Evolutionary conservation across 176 grass and related monocot genomes (phyloP), one percentile per base, ranked within the genome.

Genomic region (Oryza rufipogon): DNA sequence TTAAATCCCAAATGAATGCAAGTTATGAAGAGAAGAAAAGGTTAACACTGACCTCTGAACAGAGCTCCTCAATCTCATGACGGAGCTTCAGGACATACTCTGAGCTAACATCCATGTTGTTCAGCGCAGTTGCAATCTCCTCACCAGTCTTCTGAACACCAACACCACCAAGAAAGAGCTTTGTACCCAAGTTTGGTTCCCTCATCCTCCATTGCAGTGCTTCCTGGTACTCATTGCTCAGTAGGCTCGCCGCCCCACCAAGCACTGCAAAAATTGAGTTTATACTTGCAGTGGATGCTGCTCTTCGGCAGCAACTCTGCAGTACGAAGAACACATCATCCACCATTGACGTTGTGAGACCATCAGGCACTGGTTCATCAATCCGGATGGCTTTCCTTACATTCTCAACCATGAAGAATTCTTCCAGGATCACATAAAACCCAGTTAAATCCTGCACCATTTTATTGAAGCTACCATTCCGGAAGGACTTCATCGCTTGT

Each of bases 331-430:
- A 98, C 68, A 87, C 91, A 47, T 98, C 96, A 7, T 98, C 91
- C 32, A 98, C 96, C 93, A 98, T 94, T 28, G 96, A 98, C 1
- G 96, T 95, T 13, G 87, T 95, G 41, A 93, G 89, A 48, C 83
- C 91, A 81, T 98, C 93, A 14, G 73, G 64, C 26, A 83, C 86
- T 8, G 74, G 80, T 74, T 98, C 96, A 69, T 98, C 93, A 65
- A 98, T 98, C 72, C 74, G 81, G 77, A 95, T 90, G 36, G 96
- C 93, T 67, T 98, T 98, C 83, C 96, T 93, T 76, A 98, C 88
- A 85, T 98, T 98, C 84, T 93, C 91, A 49, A 98, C 93, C 96
- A 98, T 98, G 83, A 95, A 95, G 84, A 98, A 98, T 81, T 98
- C 96, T 81, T 98, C 96, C 70, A 95, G 87, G 60, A 98, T 95